These are phyloP conservation scores for Pseudocercospora fuligena DNA, from an alignment of 2,329 filamentous ascomycete genomes.

Conservation along the genomic window DNA sequence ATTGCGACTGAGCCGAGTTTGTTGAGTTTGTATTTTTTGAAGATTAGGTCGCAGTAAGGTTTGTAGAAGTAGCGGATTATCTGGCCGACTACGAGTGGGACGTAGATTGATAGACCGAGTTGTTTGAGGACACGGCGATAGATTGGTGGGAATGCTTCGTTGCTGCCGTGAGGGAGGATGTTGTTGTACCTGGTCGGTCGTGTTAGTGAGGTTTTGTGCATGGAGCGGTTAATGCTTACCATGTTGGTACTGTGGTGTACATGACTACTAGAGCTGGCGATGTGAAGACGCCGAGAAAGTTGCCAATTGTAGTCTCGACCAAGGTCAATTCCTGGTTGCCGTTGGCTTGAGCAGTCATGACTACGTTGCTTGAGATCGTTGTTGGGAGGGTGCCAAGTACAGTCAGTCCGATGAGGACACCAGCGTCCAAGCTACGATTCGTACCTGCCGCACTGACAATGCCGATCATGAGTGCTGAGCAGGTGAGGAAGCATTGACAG, in stretches of 20 bases:
- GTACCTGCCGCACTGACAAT: constrained; percentile 58
- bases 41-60: constrained; percentile 59
- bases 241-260: constrained; percentile 59
- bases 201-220: constrained; percentile 29
- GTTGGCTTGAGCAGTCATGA: constrained; percentile 72
- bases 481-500: constrained; percentile 67
- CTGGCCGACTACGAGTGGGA: constrained; percentile 68
- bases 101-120: constrained; percentile 68
- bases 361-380: constrained; percentile 73
- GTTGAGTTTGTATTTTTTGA: constrained; percentile 50
- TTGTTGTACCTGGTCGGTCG: constrained; percentile 52
- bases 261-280: constrained; percentile 67
- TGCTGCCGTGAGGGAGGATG: constrained; percentile 59
- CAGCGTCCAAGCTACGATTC: constrained; percentile 62
- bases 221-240: constrained; percentile 51
- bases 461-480: constrained; percentile 65
- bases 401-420: constrained; percentile 69
- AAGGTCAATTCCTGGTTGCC: constrained; percentile 56
- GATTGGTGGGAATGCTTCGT: constrained; percentile 62
- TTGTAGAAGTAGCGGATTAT: constrained; percentile 61
- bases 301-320: constrained; percentile 72
- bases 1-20: constrained; percentile 53
- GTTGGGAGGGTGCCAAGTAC: constrained; percentile 70
- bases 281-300: constrained; percentile 70
- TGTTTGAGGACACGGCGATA: constrained; percentile 71